A percentile compares a stretch with the other conserved stretches of the same genome.
Evolutionary conservation across 176 grass and related monocot species (phyloP).

Genomic region (Aegilops speltoides): DNA sequence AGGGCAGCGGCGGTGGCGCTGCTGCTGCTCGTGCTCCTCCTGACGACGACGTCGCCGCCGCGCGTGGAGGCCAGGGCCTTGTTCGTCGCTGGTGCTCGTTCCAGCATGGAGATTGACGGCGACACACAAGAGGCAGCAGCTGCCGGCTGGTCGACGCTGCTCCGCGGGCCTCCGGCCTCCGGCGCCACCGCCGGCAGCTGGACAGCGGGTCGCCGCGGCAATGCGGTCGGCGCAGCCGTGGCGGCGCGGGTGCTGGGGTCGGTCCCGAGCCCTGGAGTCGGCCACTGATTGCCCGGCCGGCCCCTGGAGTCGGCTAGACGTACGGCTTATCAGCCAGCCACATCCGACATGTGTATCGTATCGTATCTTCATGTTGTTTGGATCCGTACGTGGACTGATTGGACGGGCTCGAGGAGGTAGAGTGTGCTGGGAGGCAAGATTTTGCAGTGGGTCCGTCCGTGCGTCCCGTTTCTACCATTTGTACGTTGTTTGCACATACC

Average conservation of each 20-base stretch:
- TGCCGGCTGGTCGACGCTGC: neutral
- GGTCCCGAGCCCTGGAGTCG: constrained; percentile 86
- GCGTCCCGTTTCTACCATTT: neutral
- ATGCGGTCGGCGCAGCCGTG: neutral
- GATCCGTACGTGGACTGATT: neutral
- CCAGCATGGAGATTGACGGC: neutral
- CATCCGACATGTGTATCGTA: neutral
- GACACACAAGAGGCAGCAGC: neutral
- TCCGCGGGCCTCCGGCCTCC: neutral
- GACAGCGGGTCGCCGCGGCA: neutral
- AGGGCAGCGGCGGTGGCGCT: neutral
- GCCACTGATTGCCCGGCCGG: constrained; percentile 21
- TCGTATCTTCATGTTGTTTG: neutral
- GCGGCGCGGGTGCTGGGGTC: constrained; percentile 54
- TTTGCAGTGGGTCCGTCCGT: neutral
- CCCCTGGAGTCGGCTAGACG: neutral
- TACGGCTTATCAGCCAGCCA: neutral
- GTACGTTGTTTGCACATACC: neutral
- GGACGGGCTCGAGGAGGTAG: neutral
- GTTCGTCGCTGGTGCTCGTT: neutral
- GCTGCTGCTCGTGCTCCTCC: neutral
- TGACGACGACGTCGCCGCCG: neutral
- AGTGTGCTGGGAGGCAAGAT: neutral
- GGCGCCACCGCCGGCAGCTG: neutral
- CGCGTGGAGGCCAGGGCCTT: constrained; percentile 7